Evolutionary conservation across 2,329 filamentous ascomycete species (phyloP), one percentile per base, ranked within the genome.

Genomic region (Pseudogymnoascus sp.): DNA sequence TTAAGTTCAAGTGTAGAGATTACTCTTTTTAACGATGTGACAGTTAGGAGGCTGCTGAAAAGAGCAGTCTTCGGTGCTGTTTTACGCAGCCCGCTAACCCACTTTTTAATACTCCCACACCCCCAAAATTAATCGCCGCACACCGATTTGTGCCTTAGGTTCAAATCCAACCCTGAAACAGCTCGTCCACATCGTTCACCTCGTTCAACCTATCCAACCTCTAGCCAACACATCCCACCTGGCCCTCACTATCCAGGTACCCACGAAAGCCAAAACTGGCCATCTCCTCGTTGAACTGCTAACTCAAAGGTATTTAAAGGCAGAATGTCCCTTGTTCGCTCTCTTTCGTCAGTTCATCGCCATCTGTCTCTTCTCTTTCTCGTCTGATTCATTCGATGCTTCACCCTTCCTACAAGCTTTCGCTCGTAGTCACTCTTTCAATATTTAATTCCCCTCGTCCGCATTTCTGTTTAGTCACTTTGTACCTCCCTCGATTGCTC

Each of bases 301-400:
- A 35, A 35, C 30, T 19, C 26, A 57, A 57, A 57, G 26, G 55
- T 57, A 57, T n/a, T 57, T 57, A 57, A 57, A 21, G 26, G 33
- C 55, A 3, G n/a, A 10, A 57, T 57, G 55, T 57, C 55, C 55
- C 33, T 57, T 12, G 18, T 57, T 35, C 12, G 23, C 55, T 57
- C 23, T 57, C 55, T 37, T 57, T 57, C 6, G 26, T 19, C 55
- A 37, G 13, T 57, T 21, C 23, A 9, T 57, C 12, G 33, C 26
- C 5, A 18, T 57, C 33, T 57, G 6, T 26, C 23, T 6, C 33
- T 19, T 37, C 26, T 35, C 33, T 35, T 57, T 57, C 6, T 4
- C 55, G 10, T 37, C 26, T 35, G 2, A 21, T 18, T 35, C 13
- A 57, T 8, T 57, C 28, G 13, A 30, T 57, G 13, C 55, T 57